A percentile compares a stretch with the other conserved stretches of the same genome.
Evolutionary conservation across 2,329 filamentous ascomycete species (phyloP).

Genomic region (Fusarium sp.): DNA sequence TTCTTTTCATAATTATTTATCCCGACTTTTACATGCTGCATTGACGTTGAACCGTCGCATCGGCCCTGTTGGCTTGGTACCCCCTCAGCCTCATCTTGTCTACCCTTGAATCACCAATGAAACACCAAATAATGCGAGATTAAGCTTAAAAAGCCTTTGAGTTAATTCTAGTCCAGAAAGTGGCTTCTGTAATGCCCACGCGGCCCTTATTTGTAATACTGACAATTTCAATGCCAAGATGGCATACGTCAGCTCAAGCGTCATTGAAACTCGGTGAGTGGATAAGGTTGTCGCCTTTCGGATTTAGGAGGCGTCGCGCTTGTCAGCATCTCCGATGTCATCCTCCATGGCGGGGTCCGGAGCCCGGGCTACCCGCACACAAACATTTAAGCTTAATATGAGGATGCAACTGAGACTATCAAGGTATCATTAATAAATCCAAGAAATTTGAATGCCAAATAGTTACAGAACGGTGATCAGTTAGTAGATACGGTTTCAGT

Average conservation of each 20-base stretch:
- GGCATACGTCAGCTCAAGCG: slow-evolving; percentile 27
- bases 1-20: neutral
- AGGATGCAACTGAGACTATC: neutral
- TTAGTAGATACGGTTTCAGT: neutral
- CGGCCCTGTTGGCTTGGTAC: neutral
- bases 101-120: neutral
- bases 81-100: no score
- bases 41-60: neutral
- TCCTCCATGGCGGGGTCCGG: slow-evolving; percentile 4
- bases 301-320: slow-evolving; percentile 11
- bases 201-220: slow-evolving; percentile 14
- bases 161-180: neutral
- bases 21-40: neutral
- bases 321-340: slow-evolving; percentile 19
- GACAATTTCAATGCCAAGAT: slow-evolving; percentile 24
- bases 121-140: neutral
- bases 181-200: slow-evolving; percentile 2
- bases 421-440: neutral
- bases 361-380: slow-evolving; percentile 7
- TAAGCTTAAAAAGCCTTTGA: neutral
- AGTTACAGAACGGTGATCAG: rapidly evolving
- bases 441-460: neutral
- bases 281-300: slow-evolving; percentile 17
- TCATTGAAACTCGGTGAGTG: slow-evolving; percentile 18
- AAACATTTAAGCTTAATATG: slow-evolving; percentile 24